These are phyloP conservation scores for Tylopilus plumbeoviolaceoides DNA, from an alignment of 768 basidiomycete species.

Conservation along the genomic window DNA sequence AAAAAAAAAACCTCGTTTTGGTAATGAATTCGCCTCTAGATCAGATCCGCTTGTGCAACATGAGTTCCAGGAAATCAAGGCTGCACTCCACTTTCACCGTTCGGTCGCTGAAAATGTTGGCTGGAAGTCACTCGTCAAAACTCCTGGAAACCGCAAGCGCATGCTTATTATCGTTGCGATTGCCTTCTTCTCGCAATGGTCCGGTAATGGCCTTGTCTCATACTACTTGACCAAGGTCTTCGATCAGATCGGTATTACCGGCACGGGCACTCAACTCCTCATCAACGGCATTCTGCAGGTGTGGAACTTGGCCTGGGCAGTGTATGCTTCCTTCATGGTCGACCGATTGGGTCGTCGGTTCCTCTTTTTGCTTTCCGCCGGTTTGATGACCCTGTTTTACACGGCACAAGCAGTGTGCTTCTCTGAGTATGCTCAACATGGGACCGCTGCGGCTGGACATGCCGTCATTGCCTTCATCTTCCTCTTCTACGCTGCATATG, in stretches of 20 bases:
- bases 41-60: conserved; percentile 65
- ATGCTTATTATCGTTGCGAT: conserved; percentile 73
- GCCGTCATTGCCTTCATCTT: conserved; percentile 82
- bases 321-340: conserved; percentile 53
- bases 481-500: conserved; percentile 75
- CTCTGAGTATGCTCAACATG: conserved; percentile 47
- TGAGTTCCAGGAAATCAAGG: conserved; percentile 79
- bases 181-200: conserved; percentile 86
- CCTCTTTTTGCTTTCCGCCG: conserved; percentile 59
- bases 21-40: conserved; percentile 22
- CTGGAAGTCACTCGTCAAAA: conserved; percentile 66
- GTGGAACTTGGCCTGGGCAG: conserved; percentile 70
- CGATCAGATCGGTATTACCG: conserved; percentile 60
- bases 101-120: conserved; percentile 54
- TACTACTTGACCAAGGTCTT: conserved; percentile 80
- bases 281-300: conserved; percentile 85
- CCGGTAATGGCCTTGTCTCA: conserved; percentile 79
- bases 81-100: conserved; percentile 67
- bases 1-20: not conserved
- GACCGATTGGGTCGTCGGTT: conserved; percentile 67
- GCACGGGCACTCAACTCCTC: conserved; percentile 61
- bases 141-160: conserved; percentile 69
- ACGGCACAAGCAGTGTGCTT: conserved; percentile 65
- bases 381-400: conserved; percentile 65
- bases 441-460: conserved; percentile 47